Conservation (phyloP, 768 basidiomycete genomes). For the Ramaria sp. region DNA sequence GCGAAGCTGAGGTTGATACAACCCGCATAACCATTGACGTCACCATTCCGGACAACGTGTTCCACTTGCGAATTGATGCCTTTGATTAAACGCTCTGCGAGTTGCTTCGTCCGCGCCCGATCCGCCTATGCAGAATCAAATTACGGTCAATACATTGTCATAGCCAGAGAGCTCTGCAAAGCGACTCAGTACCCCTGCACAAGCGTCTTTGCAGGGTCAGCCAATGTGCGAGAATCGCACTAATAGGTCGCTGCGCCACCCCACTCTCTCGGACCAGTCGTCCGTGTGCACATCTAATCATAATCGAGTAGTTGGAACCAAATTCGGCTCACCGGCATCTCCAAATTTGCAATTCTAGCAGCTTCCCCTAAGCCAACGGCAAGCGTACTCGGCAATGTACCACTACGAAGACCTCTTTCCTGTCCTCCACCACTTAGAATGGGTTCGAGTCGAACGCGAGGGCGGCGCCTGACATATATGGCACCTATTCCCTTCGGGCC, state of each 20-base stretch:
- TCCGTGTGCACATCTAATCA: slow-evolving; percentile 40
- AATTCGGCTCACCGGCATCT: slow-evolving; percentile 74
- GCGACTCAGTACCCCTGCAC: slow-evolving; percentile 95
- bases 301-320: slow-evolving; percentile 12
- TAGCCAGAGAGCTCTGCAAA: neutral
- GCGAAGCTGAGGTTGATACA: slow-evolving; percentile 94
- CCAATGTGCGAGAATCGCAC: slow-evolving; percentile 15
- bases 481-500: slow-evolving; percentile 96
- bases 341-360: slow-evolving; percentile 78
- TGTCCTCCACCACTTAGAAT: slow-evolving; percentile 95
- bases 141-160: neutral
- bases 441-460: slow-evolving; percentile 88
- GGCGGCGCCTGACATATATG: slow-evolving; percentile 85
- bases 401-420: slow-evolving; percentile 88
- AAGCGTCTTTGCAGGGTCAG: slow-evolving; percentile 50
- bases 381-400: slow-evolving; percentile 83
- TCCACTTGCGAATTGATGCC: slow-evolving; percentile 79
- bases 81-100: slow-evolving; percentile 73
- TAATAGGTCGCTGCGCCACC: slow-evolving; percentile 12
- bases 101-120: slow-evolving; percentile 54
- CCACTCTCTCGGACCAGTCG: slow-evolving; percentile 34
- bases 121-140: slow-evolving; percentile 46
- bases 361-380: slow-evolving; percentile 94
- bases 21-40: slow-evolving; percentile 83
- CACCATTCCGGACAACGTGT: slow-evolving; percentile 90